A percentile compares a stretch with the other conserved stretches of the same genome.
These are phyloP conservation scores for Astrephomene gubernaculifera DNA, from an alignment of 139 green algal genomes.

Conservation along the genomic window DNA sequence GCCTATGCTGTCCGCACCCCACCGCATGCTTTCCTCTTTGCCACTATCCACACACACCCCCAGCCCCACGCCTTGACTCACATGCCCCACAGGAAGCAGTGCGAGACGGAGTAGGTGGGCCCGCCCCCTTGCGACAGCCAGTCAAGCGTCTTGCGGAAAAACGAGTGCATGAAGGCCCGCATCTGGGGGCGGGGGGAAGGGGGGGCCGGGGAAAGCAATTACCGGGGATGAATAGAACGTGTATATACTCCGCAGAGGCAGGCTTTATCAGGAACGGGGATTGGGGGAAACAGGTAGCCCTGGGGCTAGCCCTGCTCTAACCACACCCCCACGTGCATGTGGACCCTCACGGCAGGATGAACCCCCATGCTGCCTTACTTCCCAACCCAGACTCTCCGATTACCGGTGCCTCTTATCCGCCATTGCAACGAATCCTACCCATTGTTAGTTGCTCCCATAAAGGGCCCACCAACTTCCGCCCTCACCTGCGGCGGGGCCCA, in stretches of 20 bases:
- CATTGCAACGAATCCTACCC: background rate
- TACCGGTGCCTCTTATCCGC: background rate
- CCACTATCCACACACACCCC: background rate
- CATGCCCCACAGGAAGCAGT: constrained; percentile 46
- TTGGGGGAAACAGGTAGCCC: background rate
- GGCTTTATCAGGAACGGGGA: background rate
- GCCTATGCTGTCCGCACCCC: too few species aligned
- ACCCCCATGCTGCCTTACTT: background rate
- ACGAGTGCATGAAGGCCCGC: constrained; percentile 28
- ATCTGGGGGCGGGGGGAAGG: background rate
- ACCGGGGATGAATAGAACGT: background rate
- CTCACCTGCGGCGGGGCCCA: constrained; percentile 26
- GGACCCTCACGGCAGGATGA: too few species aligned
- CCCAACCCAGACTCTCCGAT: background rate
- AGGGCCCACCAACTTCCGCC: background rate
- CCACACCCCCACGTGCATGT: too few species aligned
- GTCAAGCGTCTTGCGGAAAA: constrained; percentile 26
- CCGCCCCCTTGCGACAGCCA: constrained; percentile 39
- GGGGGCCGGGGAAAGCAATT: background rate
- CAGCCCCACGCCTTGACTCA: background rate
- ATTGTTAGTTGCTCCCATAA: background rate
- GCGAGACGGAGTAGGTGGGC: constrained; percentile 34
- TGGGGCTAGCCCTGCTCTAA: too few species aligned
- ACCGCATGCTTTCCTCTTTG: too few species aligned
- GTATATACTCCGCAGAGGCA: background rate